A percentile compares a stretch with the other conserved stretches of the same genome.
phyloP scores from a whole-genome alignment of 2,329 filamentous ascomycete species.

The Cladosporium sp. region DNA sequence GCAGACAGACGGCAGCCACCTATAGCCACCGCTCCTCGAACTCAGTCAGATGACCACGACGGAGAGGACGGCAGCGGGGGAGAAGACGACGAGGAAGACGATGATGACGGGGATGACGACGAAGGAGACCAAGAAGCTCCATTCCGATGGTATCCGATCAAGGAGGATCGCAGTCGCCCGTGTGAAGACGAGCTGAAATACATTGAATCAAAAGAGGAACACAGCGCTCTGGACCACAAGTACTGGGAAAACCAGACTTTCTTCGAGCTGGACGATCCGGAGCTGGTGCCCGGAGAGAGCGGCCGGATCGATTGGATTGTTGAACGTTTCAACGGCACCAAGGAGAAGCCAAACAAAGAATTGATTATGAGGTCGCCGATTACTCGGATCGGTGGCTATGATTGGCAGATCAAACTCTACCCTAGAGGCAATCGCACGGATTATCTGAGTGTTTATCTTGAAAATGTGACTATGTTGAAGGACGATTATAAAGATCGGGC shows the following conservation, averaged over 20 bases:
- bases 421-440: slow-evolving; percentile 57
- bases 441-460: slow-evolving; percentile 58
- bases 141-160: slow-evolving; percentile 37
- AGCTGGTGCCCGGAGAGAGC: slow-evolving; percentile 50
- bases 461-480: slow-evolving; percentile 50
- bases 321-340: slow-evolving; percentile 56
- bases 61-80: slow-evolving; percentile 19
- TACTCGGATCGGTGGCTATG: slow-evolving; percentile 54
- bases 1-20: background rate
- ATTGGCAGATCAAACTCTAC: slow-evolving; percentile 64
- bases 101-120: slow-evolving; percentile 28
- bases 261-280: slow-evolving; percentile 53
- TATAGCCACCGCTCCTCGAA: background rate
- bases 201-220: slow-evolving; percentile 48
- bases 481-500: slow-evolving; percentile 19
- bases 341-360: slow-evolving; percentile 55
- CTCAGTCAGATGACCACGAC: background rate
- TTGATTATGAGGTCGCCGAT: slow-evolving; percentile 56
- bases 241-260: slow-evolving; percentile 58
- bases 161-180: slow-evolving; percentile 53
- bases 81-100: slow-evolving; percentile 21
- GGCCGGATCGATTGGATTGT: slow-evolving; percentile 58
- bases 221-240: slow-evolving; percentile 55
- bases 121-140: slow-evolving; percentile 29
- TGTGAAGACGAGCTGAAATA: slow-evolving; percentile 56